phyloP scores from a whole-genome alignment of 1,284 basidiomycete genomes.

The Phenoliferia sp. region DNA sequence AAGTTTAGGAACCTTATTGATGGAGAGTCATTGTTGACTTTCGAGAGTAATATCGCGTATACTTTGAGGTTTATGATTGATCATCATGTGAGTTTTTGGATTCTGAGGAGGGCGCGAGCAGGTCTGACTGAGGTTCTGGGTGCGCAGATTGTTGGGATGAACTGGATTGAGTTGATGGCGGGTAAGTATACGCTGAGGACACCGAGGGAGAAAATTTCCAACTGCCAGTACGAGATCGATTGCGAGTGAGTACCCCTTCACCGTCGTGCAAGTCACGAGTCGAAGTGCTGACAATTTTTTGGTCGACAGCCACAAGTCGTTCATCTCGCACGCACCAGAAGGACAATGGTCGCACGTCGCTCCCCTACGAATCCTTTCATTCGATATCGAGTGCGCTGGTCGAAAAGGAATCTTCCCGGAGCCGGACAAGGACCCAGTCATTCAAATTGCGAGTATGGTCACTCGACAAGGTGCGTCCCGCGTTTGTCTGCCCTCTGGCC shows the following conservation, averaged over 20 bases:
- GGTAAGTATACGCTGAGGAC: slow-evolving; percentile 66
- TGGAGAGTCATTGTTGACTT: slow-evolving; percentile 58
- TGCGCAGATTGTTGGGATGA: slow-evolving; percentile 89
- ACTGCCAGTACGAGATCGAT: slow-evolving; percentile 79
- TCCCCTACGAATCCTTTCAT: slow-evolving; percentile 83
- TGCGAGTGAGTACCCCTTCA: slow-evolving; percentile 54
- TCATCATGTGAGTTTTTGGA: slow-evolving; percentile 48
- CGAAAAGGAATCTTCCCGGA: slow-evolving; percentile 94
- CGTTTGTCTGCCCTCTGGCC: background rate
- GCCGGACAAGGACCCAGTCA: slow-evolving; percentile 79
- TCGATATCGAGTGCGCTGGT: slow-evolving; percentile 96
- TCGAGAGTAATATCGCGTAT: slow-evolving; percentile 86
- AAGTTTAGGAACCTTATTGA: slow-evolving; percentile 61
- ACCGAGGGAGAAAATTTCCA: slow-evolving; percentile 59
- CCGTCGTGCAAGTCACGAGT: background rate
- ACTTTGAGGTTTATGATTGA: slow-evolving; percentile 93
- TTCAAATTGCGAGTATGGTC: slow-evolving; percentile 97
- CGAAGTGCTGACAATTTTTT: slow-evolving; percentile 5
- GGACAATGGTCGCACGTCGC: slow-evolving; percentile 74
- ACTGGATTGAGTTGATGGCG: slow-evolving; percentile 86
- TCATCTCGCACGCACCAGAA: slow-evolving; percentile 83
- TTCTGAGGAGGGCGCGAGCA: background rate
- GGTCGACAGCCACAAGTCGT: slow-evolving; percentile 66
- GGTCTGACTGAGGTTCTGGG: background rate
- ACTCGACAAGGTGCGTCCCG: slow-evolving; percentile 71